These are phyloP conservation scores for Euphorbia celastroides DNA, from an alignment of 441 rosid species.

Conservation along the genomic window DNA sequence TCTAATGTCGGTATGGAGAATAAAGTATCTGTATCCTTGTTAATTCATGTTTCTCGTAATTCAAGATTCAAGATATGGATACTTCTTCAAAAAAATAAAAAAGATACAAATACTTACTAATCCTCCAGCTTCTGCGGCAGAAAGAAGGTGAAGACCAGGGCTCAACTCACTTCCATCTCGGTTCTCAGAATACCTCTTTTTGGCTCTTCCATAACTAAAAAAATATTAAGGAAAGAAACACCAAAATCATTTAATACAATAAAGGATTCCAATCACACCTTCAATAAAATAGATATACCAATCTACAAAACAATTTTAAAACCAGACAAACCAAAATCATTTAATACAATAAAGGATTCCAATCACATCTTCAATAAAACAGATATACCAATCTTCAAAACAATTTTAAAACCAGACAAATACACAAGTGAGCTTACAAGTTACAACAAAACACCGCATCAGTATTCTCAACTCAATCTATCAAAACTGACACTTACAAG, in stretches of 20 bases:
- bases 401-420: not conserved
- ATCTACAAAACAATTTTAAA: conserved; percentile 18
- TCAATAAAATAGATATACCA: too few species aligned
- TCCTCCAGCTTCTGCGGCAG: conserved; percentile 97
- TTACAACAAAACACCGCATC: not conserved
- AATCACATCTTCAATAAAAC: too few species aligned
- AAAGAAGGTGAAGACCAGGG: conserved; percentile 75
- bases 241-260: not conserved
- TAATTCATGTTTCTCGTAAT: conserved; percentile 15
- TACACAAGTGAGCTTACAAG: not conserved
- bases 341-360: not conserved
- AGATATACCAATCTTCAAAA: conserved; percentile 3
- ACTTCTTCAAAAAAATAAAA: not conserved
- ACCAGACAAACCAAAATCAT: not conserved
- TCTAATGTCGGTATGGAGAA: not conserved
- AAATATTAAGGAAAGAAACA: not conserved
- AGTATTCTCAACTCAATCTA: not conserved
- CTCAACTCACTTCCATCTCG: conserved; percentile 55
- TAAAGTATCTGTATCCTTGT: not conserved
- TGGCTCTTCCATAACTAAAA: conserved; percentile 83
- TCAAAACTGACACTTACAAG: conserved; percentile 48
- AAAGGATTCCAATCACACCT: too few species aligned
- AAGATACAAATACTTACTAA: conserved; percentile 46
- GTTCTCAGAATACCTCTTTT: conserved; percentile 59
- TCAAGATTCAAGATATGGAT: too few species aligned